A percentile compares a stretch with the other conserved stretches of the same genome.
Evolutionary conservation across 257 asterid species (phyloP).

Genomic region (Rehmannia glutinosa): DNA sequence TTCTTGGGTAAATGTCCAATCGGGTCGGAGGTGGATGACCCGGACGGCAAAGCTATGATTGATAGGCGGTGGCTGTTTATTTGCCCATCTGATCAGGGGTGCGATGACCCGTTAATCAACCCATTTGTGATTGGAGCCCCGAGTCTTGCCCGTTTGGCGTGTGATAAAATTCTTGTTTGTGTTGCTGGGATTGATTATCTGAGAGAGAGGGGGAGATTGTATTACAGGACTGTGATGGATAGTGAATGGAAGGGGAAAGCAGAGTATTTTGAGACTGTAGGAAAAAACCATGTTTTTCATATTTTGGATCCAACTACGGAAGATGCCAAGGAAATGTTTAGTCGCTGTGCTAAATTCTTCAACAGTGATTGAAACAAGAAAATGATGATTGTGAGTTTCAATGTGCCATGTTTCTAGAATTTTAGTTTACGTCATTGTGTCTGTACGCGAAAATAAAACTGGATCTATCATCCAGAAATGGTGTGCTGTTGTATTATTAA

Average conservation of each 20-base stretch:
- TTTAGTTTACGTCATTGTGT: too few relatives aligned
- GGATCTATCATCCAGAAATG: too few relatives aligned
- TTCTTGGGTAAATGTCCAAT: conserved; percentile 71
- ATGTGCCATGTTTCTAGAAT: neutral
- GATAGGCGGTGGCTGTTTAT: conserved; percentile 78
- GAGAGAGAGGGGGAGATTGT: conserved; percentile 62
- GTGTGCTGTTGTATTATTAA: too few relatives aligned
- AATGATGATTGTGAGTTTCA: neutral
- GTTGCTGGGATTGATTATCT: conserved; percentile 66
- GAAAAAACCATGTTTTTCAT: conserved; percentile 73
- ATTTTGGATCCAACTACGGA: conserved; percentile 41
- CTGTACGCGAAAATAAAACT: neutral
- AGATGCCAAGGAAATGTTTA: conserved; percentile 33
- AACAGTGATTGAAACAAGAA: conserved; percentile 11
- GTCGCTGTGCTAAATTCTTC: conserved; percentile 38
- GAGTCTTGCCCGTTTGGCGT: conserved; percentile 29
- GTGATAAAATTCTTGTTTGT: conserved; percentile 43
- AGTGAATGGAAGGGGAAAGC: conserved; percentile 55
- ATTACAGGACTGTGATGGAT: conserved; percentile 30
- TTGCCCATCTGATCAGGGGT: conserved; percentile 50
- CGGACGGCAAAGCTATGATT: conserved; percentile 53
- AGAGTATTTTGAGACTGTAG: conserved; percentile 46
- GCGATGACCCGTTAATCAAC: conserved; percentile 65
- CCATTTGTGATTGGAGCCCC: conserved; percentile 45
- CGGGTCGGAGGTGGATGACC: conserved; percentile 47